Conservation (phyloP, 805 yeast genomes). For the Teunomyces tritomae region DNA sequence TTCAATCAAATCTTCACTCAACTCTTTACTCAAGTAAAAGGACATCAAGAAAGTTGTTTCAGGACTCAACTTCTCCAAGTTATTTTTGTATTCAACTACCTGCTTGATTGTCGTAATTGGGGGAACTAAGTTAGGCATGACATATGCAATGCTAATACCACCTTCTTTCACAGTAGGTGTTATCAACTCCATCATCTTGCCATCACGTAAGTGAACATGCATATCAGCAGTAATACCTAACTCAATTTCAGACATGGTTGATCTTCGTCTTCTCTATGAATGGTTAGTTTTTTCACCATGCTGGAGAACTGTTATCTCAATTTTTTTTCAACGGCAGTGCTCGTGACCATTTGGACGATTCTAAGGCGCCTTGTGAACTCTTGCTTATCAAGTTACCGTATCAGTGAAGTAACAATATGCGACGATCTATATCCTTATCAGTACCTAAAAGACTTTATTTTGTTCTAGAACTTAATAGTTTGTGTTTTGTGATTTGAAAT, state of each 20-base stretch:
- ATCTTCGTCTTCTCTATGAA: neutral
- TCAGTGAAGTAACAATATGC: too few species aligned
- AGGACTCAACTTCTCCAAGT: constrained; percentile 67
- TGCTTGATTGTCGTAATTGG: constrained; percentile 78
- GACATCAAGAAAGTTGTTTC: constrained; percentile 89
- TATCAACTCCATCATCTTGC: constrained; percentile 85
- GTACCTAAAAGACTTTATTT: too few species aligned
- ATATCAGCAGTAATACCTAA: constrained; percentile 82
- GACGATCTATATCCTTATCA: too few species aligned
- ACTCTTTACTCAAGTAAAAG: constrained; percentile 70
- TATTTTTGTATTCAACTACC: constrained; percentile 66
- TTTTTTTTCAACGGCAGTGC: neutral
- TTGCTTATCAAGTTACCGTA: neutral
- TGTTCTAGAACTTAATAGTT: too few species aligned
- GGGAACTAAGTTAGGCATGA: constrained; percentile 96
- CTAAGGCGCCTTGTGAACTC: neutral
- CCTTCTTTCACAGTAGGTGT: constrained; percentile 90
- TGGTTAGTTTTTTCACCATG: neutral
- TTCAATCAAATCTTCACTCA: constrained; percentile 83
- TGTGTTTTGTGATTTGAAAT: too few species aligned
- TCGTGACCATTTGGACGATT: neutral
- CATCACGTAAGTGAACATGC: constrained; percentile 96
- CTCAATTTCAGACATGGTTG: constrained; percentile 33
- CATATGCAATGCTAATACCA: constrained; percentile 85
- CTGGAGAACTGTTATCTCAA: constrained; percentile 1